phyloP scores from a whole-genome alignment of 2,329 filamentous ascomycete species.

The Taxawa tesnikishii region DNA sequence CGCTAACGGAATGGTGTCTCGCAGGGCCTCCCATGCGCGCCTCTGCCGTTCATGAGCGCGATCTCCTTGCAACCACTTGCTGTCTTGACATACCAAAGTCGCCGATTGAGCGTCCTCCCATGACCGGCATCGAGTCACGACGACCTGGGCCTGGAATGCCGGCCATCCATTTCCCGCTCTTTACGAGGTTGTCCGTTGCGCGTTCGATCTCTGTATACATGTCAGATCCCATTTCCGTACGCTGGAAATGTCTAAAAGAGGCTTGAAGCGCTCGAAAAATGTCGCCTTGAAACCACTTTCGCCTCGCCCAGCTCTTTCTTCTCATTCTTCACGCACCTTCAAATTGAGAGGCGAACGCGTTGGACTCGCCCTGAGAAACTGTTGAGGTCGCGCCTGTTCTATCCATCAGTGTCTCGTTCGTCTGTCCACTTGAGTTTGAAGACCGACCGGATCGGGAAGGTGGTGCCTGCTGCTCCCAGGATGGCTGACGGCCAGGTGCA shows the following conservation, averaged over 20 bases:
- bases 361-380: conserved; percentile 51
- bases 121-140: conserved; percentile 66
- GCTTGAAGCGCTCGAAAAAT: too few species aligned
- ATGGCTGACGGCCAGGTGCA: conserved; percentile 49
- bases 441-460: conserved; percentile 58
- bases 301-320: too few species aligned
- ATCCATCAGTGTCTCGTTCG: too few species aligned
- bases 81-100: conserved; percentile 44
- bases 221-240: too few species aligned
- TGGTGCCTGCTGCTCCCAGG: conserved; percentile 62
- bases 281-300: too few species aligned
- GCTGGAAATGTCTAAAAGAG: too few species aligned
- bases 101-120: conserved; percentile 43
- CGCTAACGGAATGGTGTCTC: conserved; percentile 74
- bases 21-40: conserved; percentile 56
- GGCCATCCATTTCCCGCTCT: conserved; percentile 84
- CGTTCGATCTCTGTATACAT: conserved; percentile 73
- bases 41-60: conserved; percentile 29
- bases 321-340: conserved; percentile 87
- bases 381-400: conserved; percentile 66
- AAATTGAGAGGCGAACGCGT: conserved; percentile 76
- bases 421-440: neutral
- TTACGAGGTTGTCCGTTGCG: conserved; percentile 87
- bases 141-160: conserved; percentile 45
- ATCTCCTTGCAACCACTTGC: conserved; percentile 4